Conservation (phyloP, 139 green algal genomes). For the Tetratostichococcus sp. region DNA sequence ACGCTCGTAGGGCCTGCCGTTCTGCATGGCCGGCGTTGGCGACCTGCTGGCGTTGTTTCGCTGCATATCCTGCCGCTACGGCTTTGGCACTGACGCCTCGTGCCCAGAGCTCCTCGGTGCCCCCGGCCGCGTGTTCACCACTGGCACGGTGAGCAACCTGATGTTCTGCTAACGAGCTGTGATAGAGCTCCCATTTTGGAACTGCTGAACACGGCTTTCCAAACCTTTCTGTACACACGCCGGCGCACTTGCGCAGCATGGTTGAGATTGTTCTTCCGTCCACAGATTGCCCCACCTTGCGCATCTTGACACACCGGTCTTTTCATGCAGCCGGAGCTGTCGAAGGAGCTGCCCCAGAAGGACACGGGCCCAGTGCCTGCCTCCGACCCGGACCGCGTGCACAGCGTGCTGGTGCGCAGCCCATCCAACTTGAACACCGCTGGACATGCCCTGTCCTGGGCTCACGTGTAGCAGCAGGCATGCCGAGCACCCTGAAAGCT, state of each 20-base stretch:
- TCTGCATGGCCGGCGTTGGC: constrained; percentile 42
- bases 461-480: too few relatives aligned
- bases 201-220: too few relatives aligned
- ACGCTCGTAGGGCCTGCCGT: constrained; percentile 46
- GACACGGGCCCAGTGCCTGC: constrained; percentile 31
- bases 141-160: constrained; percentile 15
- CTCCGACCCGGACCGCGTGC: constrained; percentile 36
- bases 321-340: constrained; percentile 40
- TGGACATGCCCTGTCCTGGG: too few relatives aligned
- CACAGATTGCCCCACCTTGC: too few relatives aligned
- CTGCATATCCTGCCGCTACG: constrained; percentile 52
- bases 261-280: too few relatives aligned
- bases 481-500: too few relatives aligned
- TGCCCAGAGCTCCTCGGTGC: constrained; percentile 30
- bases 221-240: too few relatives aligned
- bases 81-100: constrained; percentile 36
- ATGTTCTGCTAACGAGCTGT: too few relatives aligned
- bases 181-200: too few relatives aligned
- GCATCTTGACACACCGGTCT: neutral
- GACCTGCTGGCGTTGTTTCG: constrained; percentile 51
- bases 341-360: constrained; percentile 51
- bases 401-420: constrained; percentile 29
- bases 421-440: too few relatives aligned
- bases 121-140: constrained; percentile 40
- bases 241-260: too few relatives aligned